A percentile compares a stretch with the other conserved stretches of the same genome.
phyloP scores from a whole-genome alignment of 129 eudicot species.

The Saussurea involucrata region DNA sequence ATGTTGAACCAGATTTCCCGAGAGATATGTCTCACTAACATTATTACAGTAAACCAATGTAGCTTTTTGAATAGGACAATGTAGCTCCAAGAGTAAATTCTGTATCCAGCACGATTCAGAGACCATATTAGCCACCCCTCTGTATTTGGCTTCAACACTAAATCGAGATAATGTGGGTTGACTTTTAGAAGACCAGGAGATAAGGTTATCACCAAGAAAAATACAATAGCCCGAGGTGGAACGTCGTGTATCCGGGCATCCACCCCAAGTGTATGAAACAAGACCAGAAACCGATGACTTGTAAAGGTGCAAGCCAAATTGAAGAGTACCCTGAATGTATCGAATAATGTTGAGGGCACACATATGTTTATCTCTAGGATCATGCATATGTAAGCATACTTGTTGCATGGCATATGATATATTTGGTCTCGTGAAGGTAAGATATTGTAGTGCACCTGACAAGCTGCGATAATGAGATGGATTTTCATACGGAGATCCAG shows the following conservation, averaged over 20 bases:
- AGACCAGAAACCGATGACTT: too few relatives aligned
- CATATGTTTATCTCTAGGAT: background rate
- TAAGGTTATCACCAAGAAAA: background rate
- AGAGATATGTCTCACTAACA: too few relatives aligned
- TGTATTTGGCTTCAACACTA: too few relatives aligned
- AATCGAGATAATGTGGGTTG: too few relatives aligned
- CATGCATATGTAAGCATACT: background rate
- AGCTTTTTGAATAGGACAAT: too few relatives aligned
- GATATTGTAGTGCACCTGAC: background rate
- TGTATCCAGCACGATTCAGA: too few relatives aligned
- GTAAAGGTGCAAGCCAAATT: background rate
- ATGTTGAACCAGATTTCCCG: too few relatives aligned
- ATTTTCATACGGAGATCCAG: background rate
- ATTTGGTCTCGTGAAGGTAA: background rate
- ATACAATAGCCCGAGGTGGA: background rate
- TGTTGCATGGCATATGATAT: background rate
- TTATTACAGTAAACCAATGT: too few relatives aligned
- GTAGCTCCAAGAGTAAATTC: too few relatives aligned
- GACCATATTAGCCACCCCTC: too few relatives aligned
- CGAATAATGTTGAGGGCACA: background rate
- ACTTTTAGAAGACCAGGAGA: background rate
- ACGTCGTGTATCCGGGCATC: background rate
- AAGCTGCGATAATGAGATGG: background rate
- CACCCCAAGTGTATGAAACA: background rate
- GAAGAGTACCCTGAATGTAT: background rate